Evolutionary conservation across 169 alveolate genomes (phyloP).

Genomic region (Perkinsus chesapeaki): DNA sequence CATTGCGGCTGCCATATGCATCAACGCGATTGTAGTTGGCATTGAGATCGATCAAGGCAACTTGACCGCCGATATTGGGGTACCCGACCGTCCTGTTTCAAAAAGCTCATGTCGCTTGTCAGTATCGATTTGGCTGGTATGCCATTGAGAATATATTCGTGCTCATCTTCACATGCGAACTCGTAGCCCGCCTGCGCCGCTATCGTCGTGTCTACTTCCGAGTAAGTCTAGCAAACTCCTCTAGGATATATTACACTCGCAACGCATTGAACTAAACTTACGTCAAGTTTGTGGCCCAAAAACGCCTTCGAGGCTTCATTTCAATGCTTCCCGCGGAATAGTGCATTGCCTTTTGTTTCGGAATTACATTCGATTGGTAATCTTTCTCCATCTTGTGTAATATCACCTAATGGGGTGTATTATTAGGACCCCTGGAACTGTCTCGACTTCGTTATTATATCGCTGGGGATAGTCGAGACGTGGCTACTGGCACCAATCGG

Average conservation of each 20-base stretch:
- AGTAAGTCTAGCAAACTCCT: too few relatives aligned
- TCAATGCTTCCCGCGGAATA: too few relatives aligned
- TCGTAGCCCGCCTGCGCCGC: not conserved
- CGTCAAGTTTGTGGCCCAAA: too few relatives aligned
- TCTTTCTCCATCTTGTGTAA: too few relatives aligned
- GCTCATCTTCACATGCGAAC: not conserved
- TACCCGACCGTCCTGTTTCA: not conserved
- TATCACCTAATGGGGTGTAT: too few relatives aligned
- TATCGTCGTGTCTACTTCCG: not conserved
- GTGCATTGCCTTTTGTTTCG: not conserved
- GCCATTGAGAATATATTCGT: not conserved
- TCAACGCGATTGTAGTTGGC: not conserved
- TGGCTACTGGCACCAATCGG: not conserved
- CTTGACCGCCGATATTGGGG: not conserved
- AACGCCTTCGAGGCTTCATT: too few relatives aligned
- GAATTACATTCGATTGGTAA: too few relatives aligned
- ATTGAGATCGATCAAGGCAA: not conserved
- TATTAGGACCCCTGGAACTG: not conserved
- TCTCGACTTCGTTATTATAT: not conserved
- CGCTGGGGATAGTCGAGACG: not conserved
- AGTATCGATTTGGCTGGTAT: not conserved
- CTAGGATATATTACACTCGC: too few relatives aligned
- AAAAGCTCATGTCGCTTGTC: not conserved
- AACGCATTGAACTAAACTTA: not conserved
- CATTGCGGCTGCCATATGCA: not conserved